Evolutionary conservation across 495 filamentous ascomycete genomes (phyloP).

Genomic region (Penicillium cosmopolitanum): DNA sequence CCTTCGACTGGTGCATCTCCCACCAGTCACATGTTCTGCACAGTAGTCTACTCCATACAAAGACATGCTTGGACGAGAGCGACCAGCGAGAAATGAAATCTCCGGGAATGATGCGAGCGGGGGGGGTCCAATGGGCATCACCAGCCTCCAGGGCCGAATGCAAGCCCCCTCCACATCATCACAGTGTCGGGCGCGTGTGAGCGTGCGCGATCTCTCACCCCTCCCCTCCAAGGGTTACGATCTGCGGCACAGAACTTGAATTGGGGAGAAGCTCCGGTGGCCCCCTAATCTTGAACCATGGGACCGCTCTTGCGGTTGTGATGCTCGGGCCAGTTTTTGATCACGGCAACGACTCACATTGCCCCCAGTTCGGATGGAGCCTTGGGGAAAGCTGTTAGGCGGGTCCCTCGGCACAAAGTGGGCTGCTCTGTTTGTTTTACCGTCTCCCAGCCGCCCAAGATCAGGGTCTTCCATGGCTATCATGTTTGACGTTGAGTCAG

Average conservation of each 20-base stretch:
- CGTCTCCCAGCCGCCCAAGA: not conserved
- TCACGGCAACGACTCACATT: not conserved
- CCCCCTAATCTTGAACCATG: not conserved
- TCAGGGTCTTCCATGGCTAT: not conserved
- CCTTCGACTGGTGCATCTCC: slow-evolving; percentile 8
- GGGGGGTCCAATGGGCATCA: slow-evolving; percentile 18
- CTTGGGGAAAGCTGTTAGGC: not conserved
- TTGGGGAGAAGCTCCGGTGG: slow-evolving; percentile 1
- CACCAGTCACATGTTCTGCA: slow-evolving; percentile 17
- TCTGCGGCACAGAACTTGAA: slow-evolving; percentile 16
- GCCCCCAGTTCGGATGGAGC: not conserved
- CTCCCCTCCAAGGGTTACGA: slow-evolving; percentile 8
- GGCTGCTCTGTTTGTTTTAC: not conserved
- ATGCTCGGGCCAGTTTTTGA: slow-evolving; percentile 7
- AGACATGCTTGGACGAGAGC: slow-evolving; percentile 1
- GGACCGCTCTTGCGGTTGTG: not conserved
- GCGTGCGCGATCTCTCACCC: slow-evolving; percentile 1
- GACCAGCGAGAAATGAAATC: slow-evolving; percentile 11
- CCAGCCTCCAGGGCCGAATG: slow-evolving; percentile 11
- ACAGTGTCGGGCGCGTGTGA: slow-evolving; percentile 19
- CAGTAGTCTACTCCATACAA: not conserved
- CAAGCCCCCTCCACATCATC: slow-evolving; percentile 34
- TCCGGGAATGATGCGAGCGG: slow-evolving; percentile 11
- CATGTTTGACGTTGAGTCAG: slow-evolving; percentile 1
- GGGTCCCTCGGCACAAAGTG: not conserved